Evolutionary conservation across 2,329 filamentous ascomycete species (phyloP), one percentile per base, ranked within the genome.

Genomic region (Hymenoscyphus salicellus): DNA sequence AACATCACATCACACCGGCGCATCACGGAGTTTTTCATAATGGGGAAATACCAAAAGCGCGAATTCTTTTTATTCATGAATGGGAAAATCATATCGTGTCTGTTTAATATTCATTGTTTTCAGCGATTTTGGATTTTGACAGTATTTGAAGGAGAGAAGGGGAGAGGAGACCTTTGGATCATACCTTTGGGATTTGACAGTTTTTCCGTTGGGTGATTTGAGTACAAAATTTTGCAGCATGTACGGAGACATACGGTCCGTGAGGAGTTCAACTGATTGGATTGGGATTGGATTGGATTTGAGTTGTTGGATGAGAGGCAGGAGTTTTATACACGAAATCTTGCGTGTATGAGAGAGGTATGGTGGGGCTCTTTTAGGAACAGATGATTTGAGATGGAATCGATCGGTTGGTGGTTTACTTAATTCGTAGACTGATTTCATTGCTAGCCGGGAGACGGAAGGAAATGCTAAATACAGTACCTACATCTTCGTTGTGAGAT

Each of bases 21-120:
- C 26, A 62, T 16, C 26, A 58, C n/a, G 60, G 52, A 49, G 36
- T 62, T 61, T 23, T 23, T 23, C 16, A 49, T 36, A 6, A 32
- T 30, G 3, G 32, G 49, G 49, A 61, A 61, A 61, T 61, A 61
- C 60, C 60, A 61, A 61, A 61, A 61, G 60, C 49, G 30, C 46
- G 10, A 14, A 20, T 52, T 41, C 38, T 49, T 59, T 38, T 60
- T 49, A n/a, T 49, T 6, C 11, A 16, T 26, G 28, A 33, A 30
- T 3, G 55, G 11, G 55, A 16, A 20, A 56, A 32, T 14, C n/a
- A 60, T 7, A n/a, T 30, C n/a, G 46, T 41, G 38, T 60, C n/a
- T 49, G 38, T 60, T n/a, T 49, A 49, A 49, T 55, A 52, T 28
- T 16, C 36, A 23, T 43, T 23, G 20, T 26, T 17, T 30, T 43